These are phyloP conservation scores for Trametes gibbosa DNA, from an alignment of 768 basidiomycete species.

Conservation along the genomic window DNA sequence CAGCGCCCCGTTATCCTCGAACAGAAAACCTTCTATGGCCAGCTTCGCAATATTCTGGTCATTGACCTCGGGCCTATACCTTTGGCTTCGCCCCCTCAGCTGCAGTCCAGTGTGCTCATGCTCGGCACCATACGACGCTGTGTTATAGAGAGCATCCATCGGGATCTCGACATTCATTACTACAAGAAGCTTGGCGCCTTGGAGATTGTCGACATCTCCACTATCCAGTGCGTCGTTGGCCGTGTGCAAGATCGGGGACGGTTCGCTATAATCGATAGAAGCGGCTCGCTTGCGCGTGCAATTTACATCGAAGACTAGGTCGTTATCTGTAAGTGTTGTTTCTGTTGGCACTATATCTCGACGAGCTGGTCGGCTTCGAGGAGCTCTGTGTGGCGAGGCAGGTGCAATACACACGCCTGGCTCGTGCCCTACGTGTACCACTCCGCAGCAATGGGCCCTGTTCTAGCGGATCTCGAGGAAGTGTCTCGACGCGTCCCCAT, in stretches of 20 bases:
- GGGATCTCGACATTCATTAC: slow-evolving; percentile 21
- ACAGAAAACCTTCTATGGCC: slow-evolving; percentile 28
- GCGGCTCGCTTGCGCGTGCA: slow-evolving; percentile 18
- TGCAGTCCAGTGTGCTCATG: slow-evolving; percentile 8
- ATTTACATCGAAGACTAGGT: background rate
- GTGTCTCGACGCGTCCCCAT: slow-evolving; percentile 39
- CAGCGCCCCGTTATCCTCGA: slow-evolving; percentile 25
- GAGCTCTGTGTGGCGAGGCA: slow-evolving; percentile 36
- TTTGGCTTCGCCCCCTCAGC: slow-evolving; percentile 31
- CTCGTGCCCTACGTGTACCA: slow-evolving; percentile 67
- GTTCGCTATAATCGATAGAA: slow-evolving; percentile 29
- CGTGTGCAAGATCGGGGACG: slow-evolving; percentile 17
- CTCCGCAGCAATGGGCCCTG: slow-evolving; percentile 56
- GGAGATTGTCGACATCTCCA: slow-evolving; percentile 24
- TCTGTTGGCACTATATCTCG: no score
- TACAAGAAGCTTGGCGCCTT: slow-evolving; percentile 8
- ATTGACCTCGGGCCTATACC: slow-evolving; percentile 38
- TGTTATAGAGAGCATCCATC: background rate
- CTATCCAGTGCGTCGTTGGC: slow-evolving; percentile 28
- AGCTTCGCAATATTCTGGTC: slow-evolving; percentile 40
- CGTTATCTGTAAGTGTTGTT: no score
- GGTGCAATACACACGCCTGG: slow-evolving; percentile 42
- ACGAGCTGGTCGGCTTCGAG: slow-evolving; percentile 32
- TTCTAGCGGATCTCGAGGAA: slow-evolving; percentile 47
- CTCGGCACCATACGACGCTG: slow-evolving; percentile 28